Percentiles rank a stretch among this genome's conserved stretches.
Conservation (phyloP, 768 basidiomycete genomes). For the Podaxis sp. region DNA sequence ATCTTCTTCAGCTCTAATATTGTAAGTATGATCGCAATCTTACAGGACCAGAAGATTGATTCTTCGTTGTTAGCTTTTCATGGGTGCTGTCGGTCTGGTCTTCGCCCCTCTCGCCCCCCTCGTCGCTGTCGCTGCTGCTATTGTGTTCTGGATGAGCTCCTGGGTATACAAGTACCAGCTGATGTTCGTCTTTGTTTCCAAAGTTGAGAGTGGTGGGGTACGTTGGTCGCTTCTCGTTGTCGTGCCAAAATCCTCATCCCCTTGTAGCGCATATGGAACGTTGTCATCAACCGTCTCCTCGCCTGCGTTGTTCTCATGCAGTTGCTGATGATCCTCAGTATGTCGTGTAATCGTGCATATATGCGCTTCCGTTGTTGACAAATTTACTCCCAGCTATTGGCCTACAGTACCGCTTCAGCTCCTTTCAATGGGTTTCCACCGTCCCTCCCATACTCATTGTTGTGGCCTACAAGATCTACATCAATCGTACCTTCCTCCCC, state of each 20-base stretch:
- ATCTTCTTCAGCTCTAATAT: slow-evolving; percentile 48
- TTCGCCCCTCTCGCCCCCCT: slow-evolving; percentile 95
- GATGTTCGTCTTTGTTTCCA: slow-evolving; percentile 89
- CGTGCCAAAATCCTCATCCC: slow-evolving; percentile 5
- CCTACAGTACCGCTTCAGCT: slow-evolving; percentile 70
- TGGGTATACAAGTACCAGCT: slow-evolving; percentile 96
- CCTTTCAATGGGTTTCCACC: slow-evolving; percentile 79
- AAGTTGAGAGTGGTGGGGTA: slow-evolving; percentile 92
- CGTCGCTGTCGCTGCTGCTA: slow-evolving; percentile 76
- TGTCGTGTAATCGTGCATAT: slow-evolving; percentile 26
- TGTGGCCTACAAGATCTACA: slow-evolving; percentile 80
- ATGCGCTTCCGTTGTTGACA: slow-evolving; percentile 13
- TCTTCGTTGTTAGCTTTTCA: slow-evolving; percentile 57
- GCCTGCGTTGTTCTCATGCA: slow-evolving; percentile 86
- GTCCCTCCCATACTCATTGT: slow-evolving; percentile 85
- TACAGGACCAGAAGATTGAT: neutral
- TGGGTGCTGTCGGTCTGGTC: slow-evolving; percentile 90
- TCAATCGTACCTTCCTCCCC: slow-evolving; percentile 63
- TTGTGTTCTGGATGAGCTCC: slow-evolving; percentile 86
- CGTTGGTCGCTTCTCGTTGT: slow-evolving; percentile 27
- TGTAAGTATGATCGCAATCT: slow-evolving; percentile 31
- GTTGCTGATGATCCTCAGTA: slow-evolving; percentile 80
- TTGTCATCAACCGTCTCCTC: slow-evolving; percentile 86
- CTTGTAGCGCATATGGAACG: slow-evolving; percentile 84
- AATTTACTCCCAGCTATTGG: slow-evolving; percentile 63